Conservation (phyloP, 768 basidiomycete species). For the Xerocomellus amylosporus region DNA sequence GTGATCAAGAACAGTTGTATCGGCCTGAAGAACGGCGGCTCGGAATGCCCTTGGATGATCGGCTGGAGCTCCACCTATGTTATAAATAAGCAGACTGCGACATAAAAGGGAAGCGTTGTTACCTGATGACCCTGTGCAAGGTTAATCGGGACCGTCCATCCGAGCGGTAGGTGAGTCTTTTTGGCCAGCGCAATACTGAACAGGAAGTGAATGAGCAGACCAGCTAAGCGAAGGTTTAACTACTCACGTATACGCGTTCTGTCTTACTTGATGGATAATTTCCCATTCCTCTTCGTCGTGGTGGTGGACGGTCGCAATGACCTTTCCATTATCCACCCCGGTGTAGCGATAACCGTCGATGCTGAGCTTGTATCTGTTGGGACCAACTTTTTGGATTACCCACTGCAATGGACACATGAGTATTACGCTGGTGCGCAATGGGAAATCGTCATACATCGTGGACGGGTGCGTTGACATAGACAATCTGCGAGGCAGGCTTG, state of each 20-base stretch:
- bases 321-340: background rate
- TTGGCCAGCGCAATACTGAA: background rate
- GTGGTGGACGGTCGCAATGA: background rate
- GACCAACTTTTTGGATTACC: background rate
- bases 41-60: too few relatives aligned
- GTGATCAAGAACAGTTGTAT: background rate
- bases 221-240: background rate
- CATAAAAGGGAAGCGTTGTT: background rate
- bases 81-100: background rate
- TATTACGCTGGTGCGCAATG: too few relatives aligned
- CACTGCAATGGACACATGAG: background rate
- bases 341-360: background rate
- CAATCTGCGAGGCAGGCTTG: background rate
- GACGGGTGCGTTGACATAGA: background rate
- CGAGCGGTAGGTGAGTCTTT: rapidly evolving
- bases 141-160: background rate
- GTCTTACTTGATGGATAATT: background rate
- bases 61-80: background rate
- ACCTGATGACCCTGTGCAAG: background rate
- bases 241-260: background rate
- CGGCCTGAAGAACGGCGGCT: background rate
- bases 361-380: background rate
- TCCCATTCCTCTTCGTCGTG: background rate
- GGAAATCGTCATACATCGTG: background rate
- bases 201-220: background rate